A percentile compares a stretch with the other conserved stretches of the same genome.
Conservation (phyloP, 495 filamentous ascomycete species). For the Aspergillus heteromorphus region DNA sequence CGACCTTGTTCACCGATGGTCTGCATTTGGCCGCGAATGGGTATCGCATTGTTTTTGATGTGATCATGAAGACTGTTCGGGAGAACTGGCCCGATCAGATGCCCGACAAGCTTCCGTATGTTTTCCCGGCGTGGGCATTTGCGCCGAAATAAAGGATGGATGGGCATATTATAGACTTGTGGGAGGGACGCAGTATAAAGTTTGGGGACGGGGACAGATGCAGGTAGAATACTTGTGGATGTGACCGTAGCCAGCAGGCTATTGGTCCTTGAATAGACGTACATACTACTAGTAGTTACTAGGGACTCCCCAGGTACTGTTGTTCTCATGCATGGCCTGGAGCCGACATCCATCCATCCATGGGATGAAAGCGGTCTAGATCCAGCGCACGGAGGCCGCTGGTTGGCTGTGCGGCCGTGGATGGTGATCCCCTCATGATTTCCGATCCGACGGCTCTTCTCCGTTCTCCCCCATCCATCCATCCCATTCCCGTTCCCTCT, state of each 20-base stretch:
- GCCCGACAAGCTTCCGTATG: conserved; percentile 46
- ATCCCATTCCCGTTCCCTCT: too few relatives aligned
- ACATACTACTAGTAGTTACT: not conserved
- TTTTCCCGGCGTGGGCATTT: conserved; percentile 50
- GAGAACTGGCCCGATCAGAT: conserved; percentile 53
- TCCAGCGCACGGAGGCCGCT: conserved; percentile 7
- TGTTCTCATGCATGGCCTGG: too few relatives aligned
- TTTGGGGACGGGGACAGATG: not conserved
- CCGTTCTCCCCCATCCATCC: not conserved
- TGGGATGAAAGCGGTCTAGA: conserved; percentile 16
- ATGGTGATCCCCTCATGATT: conserved; percentile 16
- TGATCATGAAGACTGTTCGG: conserved; percentile 48
- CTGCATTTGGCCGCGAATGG: conserved; percentile 60
- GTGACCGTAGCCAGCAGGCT: not conserved
- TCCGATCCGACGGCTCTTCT: conserved; percentile 8
- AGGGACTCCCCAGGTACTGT: not conserved
- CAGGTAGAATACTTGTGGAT: not conserved
- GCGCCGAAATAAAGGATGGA: conserved; percentile 39
- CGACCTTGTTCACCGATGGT: conserved; percentile 54
- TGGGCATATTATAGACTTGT: too few relatives aligned
- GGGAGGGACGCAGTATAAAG: too few relatives aligned
- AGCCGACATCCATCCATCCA: not conserved
- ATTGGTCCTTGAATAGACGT: not conserved
- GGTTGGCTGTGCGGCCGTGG: conserved; percentile 3
- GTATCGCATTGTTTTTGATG: conserved; percentile 54